Conservation (phyloP, 2,329 filamentous ascomycete species). For the Pseudogymnoascus sp. region DNA sequence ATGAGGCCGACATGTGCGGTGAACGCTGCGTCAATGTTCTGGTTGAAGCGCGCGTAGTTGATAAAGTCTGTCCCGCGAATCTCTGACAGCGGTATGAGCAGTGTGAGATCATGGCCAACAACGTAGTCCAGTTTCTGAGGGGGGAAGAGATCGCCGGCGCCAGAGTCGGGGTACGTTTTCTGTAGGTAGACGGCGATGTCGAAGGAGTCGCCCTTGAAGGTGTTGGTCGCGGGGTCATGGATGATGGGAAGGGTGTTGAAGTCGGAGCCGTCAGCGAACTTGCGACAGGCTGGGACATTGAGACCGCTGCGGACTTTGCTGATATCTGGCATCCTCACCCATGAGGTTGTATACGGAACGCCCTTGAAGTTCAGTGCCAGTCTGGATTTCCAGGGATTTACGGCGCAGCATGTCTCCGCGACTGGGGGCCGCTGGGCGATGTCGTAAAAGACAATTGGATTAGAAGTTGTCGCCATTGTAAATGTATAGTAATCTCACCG, state of each 20-base stretch:
- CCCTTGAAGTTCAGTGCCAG: conserved; percentile 42
- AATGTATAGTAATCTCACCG: neutral
- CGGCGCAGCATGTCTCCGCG: conserved; percentile 16
- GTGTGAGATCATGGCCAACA: conserved; percentile 24
- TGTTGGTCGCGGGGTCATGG: conserved; percentile 34
- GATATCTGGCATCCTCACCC: conserved; percentile 47
- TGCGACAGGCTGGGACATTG: conserved; percentile 41
- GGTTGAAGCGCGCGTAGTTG: conserved; percentile 43
- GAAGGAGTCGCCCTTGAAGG: conserved; percentile 52
- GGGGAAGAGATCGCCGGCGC: conserved; percentile 41
- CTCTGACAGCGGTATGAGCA: conserved; percentile 33
- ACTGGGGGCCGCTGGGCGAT: conserved; percentile 11
- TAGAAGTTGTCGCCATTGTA: neutral
- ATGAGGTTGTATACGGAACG: conserved; percentile 40
- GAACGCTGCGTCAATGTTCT: conserved; percentile 47
- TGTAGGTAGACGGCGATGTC: conserved; percentile 57
- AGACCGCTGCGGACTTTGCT: conserved; percentile 39
- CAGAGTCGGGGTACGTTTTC: conserved; percentile 39
- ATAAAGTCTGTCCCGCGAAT: conserved; percentile 16
- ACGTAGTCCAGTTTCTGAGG: conserved; percentile 33
- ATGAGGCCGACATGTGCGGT: conserved; percentile 37
- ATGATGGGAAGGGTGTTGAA: conserved; percentile 55
- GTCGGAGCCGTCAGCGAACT: conserved; percentile 47
- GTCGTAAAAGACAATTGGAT: conserved; percentile 11
- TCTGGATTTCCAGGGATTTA: conserved; percentile 45